Conservation (phyloP, 352 stramenopile genomes). For the Albugo candida region DNA sequence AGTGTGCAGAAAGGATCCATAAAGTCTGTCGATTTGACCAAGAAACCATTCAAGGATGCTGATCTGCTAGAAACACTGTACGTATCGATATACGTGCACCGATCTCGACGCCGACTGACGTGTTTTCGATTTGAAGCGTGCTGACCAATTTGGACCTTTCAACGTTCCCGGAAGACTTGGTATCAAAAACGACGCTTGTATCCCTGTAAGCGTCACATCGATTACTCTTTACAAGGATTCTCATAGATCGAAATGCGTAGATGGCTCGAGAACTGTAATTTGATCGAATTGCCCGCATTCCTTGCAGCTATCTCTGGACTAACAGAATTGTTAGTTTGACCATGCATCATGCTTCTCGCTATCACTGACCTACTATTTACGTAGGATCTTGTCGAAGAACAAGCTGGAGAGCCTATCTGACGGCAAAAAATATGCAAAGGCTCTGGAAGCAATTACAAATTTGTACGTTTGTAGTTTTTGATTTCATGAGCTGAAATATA, state of each 20-base stretch:
- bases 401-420: not conserved
- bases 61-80: conserved; percentile 23
- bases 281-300: conserved; percentile 24
- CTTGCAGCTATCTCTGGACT: conserved; percentile 31
- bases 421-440: conserved; percentile 15
- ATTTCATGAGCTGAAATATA: not conserved
- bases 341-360: conserved; percentile 19
- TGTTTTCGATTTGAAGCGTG: conserved; percentile 12
- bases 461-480: conserved; percentile 1
- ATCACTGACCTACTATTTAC: conserved; percentile 31
- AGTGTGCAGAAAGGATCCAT: conserved; percentile 34
- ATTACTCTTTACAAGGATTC: not conserved
- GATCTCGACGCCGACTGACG: not conserved
- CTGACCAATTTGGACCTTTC: conserved; percentile 41
- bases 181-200: conserved; percentile 23
- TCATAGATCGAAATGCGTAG: conserved; percentile 9
- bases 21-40: conserved; percentile 27
- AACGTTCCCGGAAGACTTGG: conserved; percentile 19
- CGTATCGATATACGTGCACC: conserved; percentile 2
- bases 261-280: conserved; percentile 47
- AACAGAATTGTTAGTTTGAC: conserved; percentile 20
- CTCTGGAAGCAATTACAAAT: conserved; percentile 21
- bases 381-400: conserved; percentile 2
- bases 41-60: conserved; percentile 22
- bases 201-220: conserved; percentile 11